These are phyloP conservation scores for Aspergillus sparsus DNA, from an alignment of 495 filamentous ascomycete species.

Conservation along the genomic window DNA sequence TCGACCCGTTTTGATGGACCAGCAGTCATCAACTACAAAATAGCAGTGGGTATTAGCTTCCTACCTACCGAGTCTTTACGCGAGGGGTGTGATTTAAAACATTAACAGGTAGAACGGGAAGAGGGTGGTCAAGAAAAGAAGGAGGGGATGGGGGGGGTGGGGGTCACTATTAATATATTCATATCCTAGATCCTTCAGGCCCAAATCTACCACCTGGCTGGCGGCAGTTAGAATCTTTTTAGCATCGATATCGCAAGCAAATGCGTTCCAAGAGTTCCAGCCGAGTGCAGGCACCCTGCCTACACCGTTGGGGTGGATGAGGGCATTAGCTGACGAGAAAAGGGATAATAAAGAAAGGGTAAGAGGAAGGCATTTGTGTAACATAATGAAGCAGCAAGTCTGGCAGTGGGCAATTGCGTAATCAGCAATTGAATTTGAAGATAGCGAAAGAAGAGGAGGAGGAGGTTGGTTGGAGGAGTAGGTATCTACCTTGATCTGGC, in stretches of 20 bases:
- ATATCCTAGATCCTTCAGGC: conserved; percentile 65
- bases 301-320: background rate
- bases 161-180: conserved; percentile 58
- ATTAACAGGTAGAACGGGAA: too few species aligned
- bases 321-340: background rate
- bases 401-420: too few species aligned
- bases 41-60: too few species aligned
- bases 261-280: conserved; percentile 65
- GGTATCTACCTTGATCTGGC: too few species aligned
- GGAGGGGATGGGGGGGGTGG: conserved; percentile 36
- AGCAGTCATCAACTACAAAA: conserved; percentile 59
- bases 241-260: conserved; percentile 57
- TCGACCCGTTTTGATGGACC: conserved; percentile 53
- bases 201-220: conserved; percentile 49
- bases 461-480: too few species aligned
- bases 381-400: too few species aligned
- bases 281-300: conserved; percentile 58
- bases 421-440: too few species aligned
- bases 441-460: too few species aligned
- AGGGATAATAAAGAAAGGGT: too few species aligned
- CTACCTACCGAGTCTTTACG: too few species aligned
- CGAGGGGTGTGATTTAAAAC: too few species aligned
- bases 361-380: too few species aligned
- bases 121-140: background rate
- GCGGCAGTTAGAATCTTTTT: conserved; percentile 54